Conservation (phyloP, 1,139 yeast genomes). For the Blastobotrys ciferrii region DNA sequence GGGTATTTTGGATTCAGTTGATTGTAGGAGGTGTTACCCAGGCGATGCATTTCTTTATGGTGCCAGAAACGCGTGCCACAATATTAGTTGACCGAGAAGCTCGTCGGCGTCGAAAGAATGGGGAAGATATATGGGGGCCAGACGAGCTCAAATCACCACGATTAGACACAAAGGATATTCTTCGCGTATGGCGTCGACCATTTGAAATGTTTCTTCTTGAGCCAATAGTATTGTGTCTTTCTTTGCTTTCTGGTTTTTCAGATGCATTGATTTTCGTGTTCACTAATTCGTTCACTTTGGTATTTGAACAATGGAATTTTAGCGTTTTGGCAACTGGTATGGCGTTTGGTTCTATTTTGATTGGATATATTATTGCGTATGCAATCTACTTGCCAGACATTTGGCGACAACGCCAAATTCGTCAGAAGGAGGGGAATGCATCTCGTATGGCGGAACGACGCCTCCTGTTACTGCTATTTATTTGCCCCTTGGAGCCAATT, state of each 20-base stretch:
- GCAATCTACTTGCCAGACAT: constrained; percentile 32
- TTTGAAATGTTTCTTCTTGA: constrained; percentile 42
- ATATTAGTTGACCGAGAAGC: constrained; percentile 41
- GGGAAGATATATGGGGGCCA: constrained; percentile 40
- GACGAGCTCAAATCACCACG: constrained; percentile 26
- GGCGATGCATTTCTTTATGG: constrained; percentile 38
- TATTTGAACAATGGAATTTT: constrained; percentile 34
- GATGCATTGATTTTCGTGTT: constrained; percentile 44
- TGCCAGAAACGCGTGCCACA: constrained; percentile 39
- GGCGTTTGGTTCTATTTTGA: constrained; percentile 36
- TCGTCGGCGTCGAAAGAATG: constrained; percentile 36
- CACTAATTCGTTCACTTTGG: constrained; percentile 40
- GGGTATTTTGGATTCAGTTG: constrained; percentile 45
- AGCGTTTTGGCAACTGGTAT: constrained; percentile 35
- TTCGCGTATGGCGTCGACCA: constrained; percentile 40
- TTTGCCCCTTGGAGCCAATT: constrained; percentile 40
- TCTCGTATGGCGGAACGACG: not conserved
- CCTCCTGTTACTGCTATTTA: constrained; percentile 5
- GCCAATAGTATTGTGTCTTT: constrained; percentile 42
- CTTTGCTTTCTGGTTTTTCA: constrained; percentile 42
- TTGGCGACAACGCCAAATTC: constrained; percentile 23
- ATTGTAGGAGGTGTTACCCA: constrained; percentile 39
- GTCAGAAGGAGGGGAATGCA: not conserved
- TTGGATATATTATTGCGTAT: constrained; percentile 40
- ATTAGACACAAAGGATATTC: constrained; percentile 31